Conservation (phyloP, 2,329 filamentous ascomycete species). For the Hansfordia pulvinata region DNA sequence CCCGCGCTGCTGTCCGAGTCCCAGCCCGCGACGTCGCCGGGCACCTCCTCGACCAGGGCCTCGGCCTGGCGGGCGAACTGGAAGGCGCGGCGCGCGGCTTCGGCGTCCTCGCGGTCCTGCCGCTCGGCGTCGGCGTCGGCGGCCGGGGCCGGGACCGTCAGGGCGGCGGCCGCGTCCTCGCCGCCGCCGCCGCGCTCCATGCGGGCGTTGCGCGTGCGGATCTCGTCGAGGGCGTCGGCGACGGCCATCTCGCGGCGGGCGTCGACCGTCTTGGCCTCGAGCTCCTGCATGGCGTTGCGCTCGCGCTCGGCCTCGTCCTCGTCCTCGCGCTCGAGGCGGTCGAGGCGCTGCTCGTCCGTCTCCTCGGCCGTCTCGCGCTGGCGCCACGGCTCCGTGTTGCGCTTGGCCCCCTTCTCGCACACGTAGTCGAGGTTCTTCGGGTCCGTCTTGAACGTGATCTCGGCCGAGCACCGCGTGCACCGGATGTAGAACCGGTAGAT, state of each 20-base stretch:
- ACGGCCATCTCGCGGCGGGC: conserved; percentile 93
- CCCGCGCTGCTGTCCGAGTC: conserved; percentile 8
- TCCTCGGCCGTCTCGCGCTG: conserved; percentile 50
- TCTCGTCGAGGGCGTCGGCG: conserved; percentile 90
- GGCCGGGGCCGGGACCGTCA: conserved; percentile 33
- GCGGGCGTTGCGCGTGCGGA: conserved; percentile 78
- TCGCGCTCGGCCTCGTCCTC: conserved; percentile 60
- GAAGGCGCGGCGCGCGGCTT: conserved; percentile 70
- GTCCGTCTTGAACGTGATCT: conserved; percentile 90
- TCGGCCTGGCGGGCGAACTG: conserved; percentile 41
- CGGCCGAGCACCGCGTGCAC: conserved; percentile 72
- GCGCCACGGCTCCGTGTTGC: conserved; percentile 90
- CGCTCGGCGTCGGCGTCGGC: conserved; percentile 46
- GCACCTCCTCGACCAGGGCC: conserved; percentile 34
- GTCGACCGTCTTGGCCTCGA: conserved; percentile 88
- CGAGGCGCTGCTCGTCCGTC: conserved; percentile 75
- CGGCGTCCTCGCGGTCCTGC: conserved; percentile 71
- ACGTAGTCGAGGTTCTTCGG: conserved; percentile 80
- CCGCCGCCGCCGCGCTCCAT: conserved; percentile 64
- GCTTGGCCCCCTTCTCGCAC: conserved; percentile 67
- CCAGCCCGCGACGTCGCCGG: too few relatives aligned
- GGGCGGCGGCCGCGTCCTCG: conserved; percentile 52
- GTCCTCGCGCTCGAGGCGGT: conserved; percentile 69
- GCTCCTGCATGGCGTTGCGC: conserved; percentile 83
- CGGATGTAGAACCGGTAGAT: conserved; percentile 86